Conservation (phyloP, 805 yeast genomes). For the Tanozyma kutaoensis region DNA sequence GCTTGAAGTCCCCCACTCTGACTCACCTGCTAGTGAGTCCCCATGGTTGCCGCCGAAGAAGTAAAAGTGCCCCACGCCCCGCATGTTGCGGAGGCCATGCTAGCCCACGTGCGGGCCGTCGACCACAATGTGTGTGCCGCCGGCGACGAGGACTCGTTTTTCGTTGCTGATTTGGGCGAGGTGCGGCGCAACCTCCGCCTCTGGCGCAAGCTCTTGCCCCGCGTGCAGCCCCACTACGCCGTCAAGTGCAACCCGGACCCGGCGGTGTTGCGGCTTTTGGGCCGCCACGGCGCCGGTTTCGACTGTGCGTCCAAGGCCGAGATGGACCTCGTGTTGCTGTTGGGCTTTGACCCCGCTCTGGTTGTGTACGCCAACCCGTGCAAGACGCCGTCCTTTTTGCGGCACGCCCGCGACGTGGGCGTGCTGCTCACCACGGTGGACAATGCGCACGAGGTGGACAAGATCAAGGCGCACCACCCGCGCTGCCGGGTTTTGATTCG, state of each 20-base stretch:
- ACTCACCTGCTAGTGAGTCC: no score
- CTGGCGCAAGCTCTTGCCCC: slow-evolving; percentile 59
- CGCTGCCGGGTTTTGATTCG: slow-evolving; percentile 60
- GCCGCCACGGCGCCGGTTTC: slow-evolving; percentile 56
- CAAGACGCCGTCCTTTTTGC: slow-evolving; percentile 70
- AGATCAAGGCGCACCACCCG: slow-evolving; percentile 58
- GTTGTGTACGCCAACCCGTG: slow-evolving; percentile 92
- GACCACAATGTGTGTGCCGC: slow-evolving; percentile 50
- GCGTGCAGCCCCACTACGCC: slow-evolving; percentile 82
- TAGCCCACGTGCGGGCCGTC: slow-evolving; percentile 25
- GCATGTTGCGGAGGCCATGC: slow-evolving; percentile 29
- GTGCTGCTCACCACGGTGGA: slow-evolving; percentile 81
- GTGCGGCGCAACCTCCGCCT: slow-evolving; percentile 44
- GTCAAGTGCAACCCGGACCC: slow-evolving; percentile 83
- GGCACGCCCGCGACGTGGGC: slow-evolving; percentile 45
- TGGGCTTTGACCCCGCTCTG: slow-evolving; percentile 52
- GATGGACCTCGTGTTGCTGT: slow-evolving; percentile 47
- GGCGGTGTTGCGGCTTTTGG: slow-evolving; percentile 43
- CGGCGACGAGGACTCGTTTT: slow-evolving; percentile 79
- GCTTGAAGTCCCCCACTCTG: slow-evolving; percentile 20
- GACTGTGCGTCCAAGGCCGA: slow-evolving; percentile 92
- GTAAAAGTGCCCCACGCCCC: no score
- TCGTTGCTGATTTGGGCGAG: slow-evolving; percentile 74
- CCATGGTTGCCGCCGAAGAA: no score
- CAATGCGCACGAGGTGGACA: slow-evolving; percentile 71